A percentile compares a stretch with the other conserved stretches of the same genome.
phyloP scores from a whole-genome alignment of 768 basidiomycete species.

The Epithele typhae region DNA sequence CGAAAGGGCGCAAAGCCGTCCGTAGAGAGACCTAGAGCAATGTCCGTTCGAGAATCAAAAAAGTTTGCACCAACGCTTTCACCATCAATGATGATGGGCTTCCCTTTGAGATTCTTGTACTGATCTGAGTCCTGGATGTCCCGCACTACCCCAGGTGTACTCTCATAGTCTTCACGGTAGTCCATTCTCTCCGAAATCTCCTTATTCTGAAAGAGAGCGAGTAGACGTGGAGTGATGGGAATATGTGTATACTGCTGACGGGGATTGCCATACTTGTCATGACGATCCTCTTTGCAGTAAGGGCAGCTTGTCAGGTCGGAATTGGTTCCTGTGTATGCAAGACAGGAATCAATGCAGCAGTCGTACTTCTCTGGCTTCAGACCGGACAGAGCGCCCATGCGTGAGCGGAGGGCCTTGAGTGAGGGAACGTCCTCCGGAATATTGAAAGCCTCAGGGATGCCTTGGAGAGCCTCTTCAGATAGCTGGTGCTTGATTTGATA shows the following conservation, averaged over 20 bases:
- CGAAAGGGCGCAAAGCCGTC: slow-evolving; percentile 42
- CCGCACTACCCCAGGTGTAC: slow-evolving; percentile 15
- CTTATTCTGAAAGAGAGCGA: slow-evolving; percentile 1
- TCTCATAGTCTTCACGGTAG: slow-evolving; percentile 11
- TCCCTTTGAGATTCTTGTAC: slow-evolving; percentile 25
- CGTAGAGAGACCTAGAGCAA: slow-evolving; percentile 38
- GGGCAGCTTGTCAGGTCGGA: slow-evolving; percentile 10
- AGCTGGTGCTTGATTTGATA: too few species aligned
- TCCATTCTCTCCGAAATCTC: background rate
- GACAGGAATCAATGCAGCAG: slow-evolving; percentile 22
- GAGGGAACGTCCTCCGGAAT: too few species aligned
- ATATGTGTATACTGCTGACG: slow-evolving; percentile 13
- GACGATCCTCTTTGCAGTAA: slow-evolving; percentile 11
- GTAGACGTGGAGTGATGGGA: slow-evolving; percentile 18
- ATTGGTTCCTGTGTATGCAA: slow-evolving; percentile 11
- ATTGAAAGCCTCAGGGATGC: too few species aligned
- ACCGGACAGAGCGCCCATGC: slow-evolving; percentile 11
- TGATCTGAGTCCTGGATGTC: slow-evolving; percentile 34
- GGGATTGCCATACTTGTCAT: slow-evolving; percentile 10
- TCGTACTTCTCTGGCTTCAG: slow-evolving; percentile 11
- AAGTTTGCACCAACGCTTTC: slow-evolving; percentile 19
- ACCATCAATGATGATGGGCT: slow-evolving; percentile 27
- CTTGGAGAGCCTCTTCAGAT: too few species aligned
- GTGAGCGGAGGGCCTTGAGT: background rate
- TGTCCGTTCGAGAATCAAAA: slow-evolving; percentile 37